Base-by-base conservation (phyloP, 805 yeast genomes). In the Wilhelminamyces savonicus region DNA sequence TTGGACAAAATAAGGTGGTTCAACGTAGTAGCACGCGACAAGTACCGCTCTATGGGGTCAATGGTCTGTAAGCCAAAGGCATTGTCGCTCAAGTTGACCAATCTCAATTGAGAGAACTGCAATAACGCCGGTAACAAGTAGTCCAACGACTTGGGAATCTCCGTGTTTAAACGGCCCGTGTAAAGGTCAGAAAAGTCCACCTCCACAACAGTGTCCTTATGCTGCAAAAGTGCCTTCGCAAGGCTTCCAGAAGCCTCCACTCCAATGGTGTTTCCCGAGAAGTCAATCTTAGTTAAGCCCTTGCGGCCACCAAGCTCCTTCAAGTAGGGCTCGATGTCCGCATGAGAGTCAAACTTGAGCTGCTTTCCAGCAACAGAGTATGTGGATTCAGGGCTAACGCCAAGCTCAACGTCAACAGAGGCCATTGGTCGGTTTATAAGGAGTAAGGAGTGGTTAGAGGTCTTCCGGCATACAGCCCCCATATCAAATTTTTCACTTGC, bases 1-100 rank as follows among this genome's bases (percentile, higher is more conserved):
- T 92, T 92, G 27, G 96, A 81, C 39, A 92, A 67, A 42, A 85
- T 78, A 55, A 92, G 71, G 53, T 92, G 96, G 57, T 84, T 82
- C 32, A 92, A 62, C 16, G 94, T 77, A 12, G 75, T 71, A 21
- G 90, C 94, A 44, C 79, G 69, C 9, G 83, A 63, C 35, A 92
- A 66, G 46, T 79, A 87, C 16, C 66, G 69, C 52, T 92, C 95
- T 32, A 92, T 69, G 7, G 92, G 94, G 35, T 82, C 95, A 38
- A 92, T 85, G 15, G 97, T 83, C 50, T 92, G 94, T 50, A 92
- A 79, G 9, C 99, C 99, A 54, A 90, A 82, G 0, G 99, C 99
- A 54, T 92, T 92, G 57, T 92, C 98, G 46, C 94, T 79, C 39
- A 92, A 67, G 56, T 92, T 83, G 36, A 92, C 65, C 23, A 85